Evolutionary conservation across 148 eudicot species (phyloP), one percentile per base, ranked within the genome.

Genomic region (Polygonum maritimum): DNA sequence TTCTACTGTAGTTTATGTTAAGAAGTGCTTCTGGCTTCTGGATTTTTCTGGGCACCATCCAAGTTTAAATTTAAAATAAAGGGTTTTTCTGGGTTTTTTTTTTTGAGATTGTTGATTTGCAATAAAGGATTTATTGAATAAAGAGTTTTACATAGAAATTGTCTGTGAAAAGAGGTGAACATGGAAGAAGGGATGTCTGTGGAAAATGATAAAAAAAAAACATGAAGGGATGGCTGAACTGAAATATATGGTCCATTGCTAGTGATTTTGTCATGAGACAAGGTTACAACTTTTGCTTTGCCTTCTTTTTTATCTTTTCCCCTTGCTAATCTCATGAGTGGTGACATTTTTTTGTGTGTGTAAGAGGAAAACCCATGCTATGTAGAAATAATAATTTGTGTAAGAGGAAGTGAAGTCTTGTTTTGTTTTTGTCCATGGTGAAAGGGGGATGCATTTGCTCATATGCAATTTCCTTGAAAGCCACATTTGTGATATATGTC

Each of bases 261-360:
- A 67, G 19, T 67, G 71, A 67, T 36, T 35, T 67, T 67, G 71
- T 67, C 71, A 67, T 67, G 44, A 67, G 15, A 67, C 71, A 67
- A 67, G 71, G 16, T 67, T 67, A 67, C 71, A 67, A 16, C 71
- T 67, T 67, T 67, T 67, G 44, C 44, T 38, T 38, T 67, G 71
- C 3, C 19, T 67, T 15, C 12, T 26, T 31, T 31, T 22, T 60
- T 60, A 22, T 7, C 69, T 31, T 57, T 57, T 57, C 63, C 63
- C 33, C 65, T 41, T 35, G 71, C 38, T 67, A 67, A 67, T 5
- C 38, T 38, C 71, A 67, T 67, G 71, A 67, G 71, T 35, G 21
- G 31, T 26, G 31, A 26, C 31, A 67, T 9, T 67, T 44, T 36
- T 36, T 60, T 14, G 26, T 10, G 47, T 44, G 47, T 67, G 41